A percentile compares a stretch with the other conserved stretches of the same genome.
Evolutionary conservation across 169 alveolate genomes (phyloP).

Genomic region (Perkinsus chesapeaki): DNA sequence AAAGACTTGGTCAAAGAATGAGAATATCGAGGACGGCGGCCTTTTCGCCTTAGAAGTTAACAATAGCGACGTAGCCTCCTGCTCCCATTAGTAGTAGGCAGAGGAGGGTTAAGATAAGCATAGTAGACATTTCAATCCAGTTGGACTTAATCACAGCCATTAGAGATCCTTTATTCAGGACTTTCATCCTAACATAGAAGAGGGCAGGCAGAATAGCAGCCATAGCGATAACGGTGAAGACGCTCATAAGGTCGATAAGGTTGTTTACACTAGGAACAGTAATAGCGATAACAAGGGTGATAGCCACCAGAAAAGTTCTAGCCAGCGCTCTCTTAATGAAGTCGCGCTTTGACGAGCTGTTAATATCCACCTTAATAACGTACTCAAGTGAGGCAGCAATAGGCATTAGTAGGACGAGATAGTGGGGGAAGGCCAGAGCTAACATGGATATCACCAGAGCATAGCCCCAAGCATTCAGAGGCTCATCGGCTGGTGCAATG

Average conservation of each 20-base stretch:
- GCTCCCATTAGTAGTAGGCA: not conserved
- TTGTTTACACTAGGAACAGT: not conserved
- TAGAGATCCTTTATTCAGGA: not conserved
- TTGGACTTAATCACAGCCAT: not conserved
- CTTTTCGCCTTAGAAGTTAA: not conserved
- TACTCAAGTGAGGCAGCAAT: not conserved
- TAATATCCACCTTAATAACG: not conserved
- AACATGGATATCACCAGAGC: not conserved
- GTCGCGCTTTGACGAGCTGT: slow-evolving; percentile 4
- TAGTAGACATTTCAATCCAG: not conserved
- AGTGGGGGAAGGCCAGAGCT: not conserved
- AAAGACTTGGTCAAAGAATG: not conserved
- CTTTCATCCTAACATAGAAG: not conserved
- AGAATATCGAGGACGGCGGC: not conserved
- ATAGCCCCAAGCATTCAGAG: not conserved
- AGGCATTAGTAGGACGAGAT: not conserved
- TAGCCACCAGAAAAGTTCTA: not conserved
- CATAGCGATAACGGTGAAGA: not conserved
- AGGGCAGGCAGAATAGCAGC: not conserved
- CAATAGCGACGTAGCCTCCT: not conserved
- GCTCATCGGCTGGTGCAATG: not conserved
- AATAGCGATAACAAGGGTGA: not conserved
- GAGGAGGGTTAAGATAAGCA: not conserved
- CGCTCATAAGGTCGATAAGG: not conserved
- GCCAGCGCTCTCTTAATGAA: not conserved